Percentiles rank a stretch among this genome's conserved stretches.
These are phyloP conservation scores for Meredithiella fracta DNA, from an alignment of 2,329 filamentous ascomycete species.

Conservation along the genomic window DNA sequence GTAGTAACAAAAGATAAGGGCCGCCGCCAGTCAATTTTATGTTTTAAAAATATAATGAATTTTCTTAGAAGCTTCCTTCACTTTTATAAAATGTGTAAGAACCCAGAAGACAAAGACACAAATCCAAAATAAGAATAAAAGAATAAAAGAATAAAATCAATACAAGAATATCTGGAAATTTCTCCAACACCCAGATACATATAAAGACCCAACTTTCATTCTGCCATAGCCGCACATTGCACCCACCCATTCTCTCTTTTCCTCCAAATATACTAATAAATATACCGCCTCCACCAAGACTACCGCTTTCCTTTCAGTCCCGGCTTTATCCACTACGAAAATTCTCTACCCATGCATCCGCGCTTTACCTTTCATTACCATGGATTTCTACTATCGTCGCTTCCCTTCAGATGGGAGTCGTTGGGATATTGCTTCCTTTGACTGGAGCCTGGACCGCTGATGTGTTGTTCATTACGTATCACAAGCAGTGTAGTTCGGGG, in stretches of 20 bases:
- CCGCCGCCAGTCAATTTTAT: no score
- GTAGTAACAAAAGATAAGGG: background rate
- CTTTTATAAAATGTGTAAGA: no score
- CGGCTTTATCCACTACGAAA: constrained; percentile 2
- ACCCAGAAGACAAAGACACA: no score
- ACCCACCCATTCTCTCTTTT: background rate
- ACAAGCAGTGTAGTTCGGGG: background rate
- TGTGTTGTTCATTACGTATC: constrained; percentile 6
- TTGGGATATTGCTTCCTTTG: constrained; percentile 11
- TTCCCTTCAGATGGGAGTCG: constrained; percentile 1
- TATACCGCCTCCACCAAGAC: background rate
- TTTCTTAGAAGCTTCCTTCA: no score
- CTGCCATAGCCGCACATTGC: background rate
- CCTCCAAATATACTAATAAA: no score
- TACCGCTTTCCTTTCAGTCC: background rate
- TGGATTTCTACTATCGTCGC: background rate
- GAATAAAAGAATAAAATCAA: no score
- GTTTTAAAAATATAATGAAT: no score
- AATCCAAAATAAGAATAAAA: no score
- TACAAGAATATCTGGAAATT: background rate
- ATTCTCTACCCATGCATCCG: constrained; percentile 7
- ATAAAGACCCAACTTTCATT: background rate
- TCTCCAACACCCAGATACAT: background rate
- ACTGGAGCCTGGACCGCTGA: background rate
- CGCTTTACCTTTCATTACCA: constrained; percentile 13